Evolutionary conservation across 805 yeast species (phyloP), one percentile per base, ranked within the genome.

Genomic region (Lipomyces spencermartinsiae): DNA sequence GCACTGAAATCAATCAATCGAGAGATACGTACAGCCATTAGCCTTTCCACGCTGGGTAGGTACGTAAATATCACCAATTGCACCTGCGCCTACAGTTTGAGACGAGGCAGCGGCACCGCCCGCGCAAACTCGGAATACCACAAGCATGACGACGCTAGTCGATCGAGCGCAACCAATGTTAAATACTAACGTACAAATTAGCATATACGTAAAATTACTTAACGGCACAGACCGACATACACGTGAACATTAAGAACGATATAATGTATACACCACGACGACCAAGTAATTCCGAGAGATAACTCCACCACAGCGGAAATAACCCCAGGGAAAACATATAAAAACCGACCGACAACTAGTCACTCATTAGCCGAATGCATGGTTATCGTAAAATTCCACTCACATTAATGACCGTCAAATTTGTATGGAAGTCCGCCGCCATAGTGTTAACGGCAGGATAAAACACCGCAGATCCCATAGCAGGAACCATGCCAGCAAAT

Each of bases 221-320:
- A 22, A 5, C 43, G 10, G 58, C 8, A 59, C 12, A 54, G 14
- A 19, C 10, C 16, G 12, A 46, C 65, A 4, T 39, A 5, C 85
- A 89, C 34, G 85, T 78, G 73, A 89, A 87, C 57, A 90, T 74
- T 0, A 82, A 68, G 76, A 90, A 92, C 10, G 94, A 89, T 3
- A 87, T 74, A 25, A 92, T 78, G 76, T 92, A 92, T 25, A 92
- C 88, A 1, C 88, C 82, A 64, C 97, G 80, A 72, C 97, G 82
- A 1, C 97, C 97, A 70, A 85, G 84, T 62, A 83, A 78, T 75
- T 92, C 97, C 54, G 93, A 87, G 66, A 90, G 84, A 9, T 89
- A 86, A 6, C 94, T 89, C 97, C 97, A 92, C 95, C 97, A 92
- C 58, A 92, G 75, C 1, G 97, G 97, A 73, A 91, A 87, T 1